Percentiles rank a stretch among this genome's conserved stretches.
These are phyloP conservation scores for Carpinus viminea DNA, from an alignment of 306 rosid genomes.

Conservation along the genomic window DNA sequence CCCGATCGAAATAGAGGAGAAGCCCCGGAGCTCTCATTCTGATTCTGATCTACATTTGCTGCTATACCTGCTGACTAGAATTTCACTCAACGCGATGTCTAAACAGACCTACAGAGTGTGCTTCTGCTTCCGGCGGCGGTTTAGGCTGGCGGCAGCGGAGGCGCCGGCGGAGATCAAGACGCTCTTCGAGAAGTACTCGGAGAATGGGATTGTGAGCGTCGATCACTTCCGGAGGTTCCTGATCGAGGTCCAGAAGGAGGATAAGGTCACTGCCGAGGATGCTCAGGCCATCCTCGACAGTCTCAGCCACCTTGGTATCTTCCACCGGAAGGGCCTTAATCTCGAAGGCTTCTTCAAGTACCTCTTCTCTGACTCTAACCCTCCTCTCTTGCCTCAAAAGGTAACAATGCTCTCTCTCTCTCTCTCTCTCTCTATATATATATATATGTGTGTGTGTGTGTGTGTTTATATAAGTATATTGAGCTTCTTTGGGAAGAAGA, in stretches of 20 bases:
- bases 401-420: conserved; percentile 28
- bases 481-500: too few relatives aligned
- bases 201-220: conserved; percentile 67
- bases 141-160: conserved; percentile 60
- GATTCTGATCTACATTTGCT: not conserved
- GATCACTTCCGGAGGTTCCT: conserved; percentile 64
- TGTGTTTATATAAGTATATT: too few relatives aligned
- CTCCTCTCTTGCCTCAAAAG: conserved; percentile 49
- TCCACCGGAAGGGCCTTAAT: conserved; percentile 66
- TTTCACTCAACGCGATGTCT: conserved; percentile 43
- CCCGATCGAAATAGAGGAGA: not conserved
- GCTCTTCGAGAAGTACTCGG: conserved; percentile 60
- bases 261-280: conserved; percentile 48
- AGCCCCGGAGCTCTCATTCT: not conserved
- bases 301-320: conserved; percentile 58
- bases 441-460: too few relatives aligned
- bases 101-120: conserved; percentile 90
- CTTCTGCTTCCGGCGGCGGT: conserved; percentile 85
- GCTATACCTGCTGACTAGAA: not conserved
- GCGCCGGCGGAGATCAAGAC: conserved; percentile 73
- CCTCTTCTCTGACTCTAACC: conserved; percentile 67
- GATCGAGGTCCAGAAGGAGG: conserved; percentile 64
- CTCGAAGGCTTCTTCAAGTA: conserved; percentile 81
- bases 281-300: conserved; percentile 67
- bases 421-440: not conserved